Base-by-base conservation (phyloP, 1,284 basidiomycete genomes). In the Ustilago xerochloae region DNA sequence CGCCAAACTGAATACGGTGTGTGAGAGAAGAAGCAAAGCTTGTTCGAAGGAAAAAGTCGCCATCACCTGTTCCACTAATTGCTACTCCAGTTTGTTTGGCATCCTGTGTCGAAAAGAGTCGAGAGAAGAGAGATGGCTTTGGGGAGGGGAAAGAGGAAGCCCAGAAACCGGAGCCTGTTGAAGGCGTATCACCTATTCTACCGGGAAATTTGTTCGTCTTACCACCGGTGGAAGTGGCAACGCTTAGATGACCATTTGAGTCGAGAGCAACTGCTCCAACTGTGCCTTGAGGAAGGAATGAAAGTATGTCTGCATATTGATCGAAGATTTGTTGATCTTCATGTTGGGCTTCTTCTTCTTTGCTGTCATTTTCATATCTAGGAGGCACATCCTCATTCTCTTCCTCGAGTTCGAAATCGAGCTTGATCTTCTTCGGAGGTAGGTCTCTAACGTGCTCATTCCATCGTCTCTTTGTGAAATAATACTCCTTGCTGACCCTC, bases 211-310 rank as follows among this genome's bases (percentile, higher is more conserved):
- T 93, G 85, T 93, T 93, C 29, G 92, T 93, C 50, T 87, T 87
- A 0, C 92, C 92, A 26, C 92, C 92, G 0, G 92, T 93, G 0
- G 91, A 92, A 1, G 92, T 93, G 10, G 90, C 86, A 5, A 87
- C 85, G 0, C 90, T 89, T 52, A 93, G 90, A 77, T 91, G 91
- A 0, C 92, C 92, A 24, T 88, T 86, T 3, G 87, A 80, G 81
- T 93, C 92, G 29, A 93, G 85, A 2, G 91, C 92, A 15, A 93
- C 91, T 1, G 92, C 92, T 22, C 92, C 92, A 3, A 93, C 91
- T 0, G 92, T 93, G 2, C 92, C 92, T 41, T 86, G 90, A 1
- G 92, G 91, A 59, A 89, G 85, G 64, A 88, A 86, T 77, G 91
- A 90, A 3, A 90, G 85, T 22, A 70, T 36, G 85, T 83, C 38